Percentiles rank a stretch among this genome's conserved stretches.
phyloP scores from a whole-genome alignment of 805 yeast species.

The Metschnikowia borealis region DNA sequence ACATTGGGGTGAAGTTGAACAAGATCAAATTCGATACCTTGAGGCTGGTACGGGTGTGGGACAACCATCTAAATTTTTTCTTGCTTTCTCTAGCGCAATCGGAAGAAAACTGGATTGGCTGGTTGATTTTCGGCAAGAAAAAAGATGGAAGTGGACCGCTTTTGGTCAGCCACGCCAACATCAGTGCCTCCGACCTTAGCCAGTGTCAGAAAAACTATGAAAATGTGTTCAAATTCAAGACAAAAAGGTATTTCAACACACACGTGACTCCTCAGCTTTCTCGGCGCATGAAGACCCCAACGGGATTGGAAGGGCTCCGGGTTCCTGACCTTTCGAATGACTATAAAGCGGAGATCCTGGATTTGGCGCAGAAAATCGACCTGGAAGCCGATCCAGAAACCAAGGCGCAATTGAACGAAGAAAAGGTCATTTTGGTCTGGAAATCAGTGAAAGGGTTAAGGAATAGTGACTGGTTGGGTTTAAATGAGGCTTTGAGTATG shows the following conservation, averaged over 20 bases:
- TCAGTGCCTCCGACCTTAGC: constrained; percentile 22
- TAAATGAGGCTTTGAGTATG: constrained; percentile 3
- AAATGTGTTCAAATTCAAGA: constrained; percentile 26
- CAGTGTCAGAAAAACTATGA: constrained; percentile 18
- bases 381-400: constrained; percentile 5
- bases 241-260: constrained; percentile 36
- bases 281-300: constrained; percentile 33
- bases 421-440: constrained; percentile 32
- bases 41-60: constrained; percentile 19
- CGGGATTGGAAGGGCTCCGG: constrained; percentile 28
- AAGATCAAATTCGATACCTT: constrained; percentile 28
- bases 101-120: constrained; percentile 39
- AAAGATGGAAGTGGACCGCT: constrained; percentile 24
- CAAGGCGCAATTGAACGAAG: constrained; percentile 20
- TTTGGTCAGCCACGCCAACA: constrained; percentile 18
- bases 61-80: constrained; percentile 25
- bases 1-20: constrained; percentile 17
- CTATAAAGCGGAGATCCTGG: constrained; percentile 4
- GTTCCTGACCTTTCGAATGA: background rate
- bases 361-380: constrained; percentile 13
- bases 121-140: constrained; percentile 39
- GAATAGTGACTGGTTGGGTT: constrained; percentile 7
- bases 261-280: constrained; percentile 43
- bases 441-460: constrained; percentile 22
- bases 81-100: constrained; percentile 24